Conservation (phyloP, 1,139 yeast genomes). For the Nakaseomyces kungkrabaensis region DNA sequence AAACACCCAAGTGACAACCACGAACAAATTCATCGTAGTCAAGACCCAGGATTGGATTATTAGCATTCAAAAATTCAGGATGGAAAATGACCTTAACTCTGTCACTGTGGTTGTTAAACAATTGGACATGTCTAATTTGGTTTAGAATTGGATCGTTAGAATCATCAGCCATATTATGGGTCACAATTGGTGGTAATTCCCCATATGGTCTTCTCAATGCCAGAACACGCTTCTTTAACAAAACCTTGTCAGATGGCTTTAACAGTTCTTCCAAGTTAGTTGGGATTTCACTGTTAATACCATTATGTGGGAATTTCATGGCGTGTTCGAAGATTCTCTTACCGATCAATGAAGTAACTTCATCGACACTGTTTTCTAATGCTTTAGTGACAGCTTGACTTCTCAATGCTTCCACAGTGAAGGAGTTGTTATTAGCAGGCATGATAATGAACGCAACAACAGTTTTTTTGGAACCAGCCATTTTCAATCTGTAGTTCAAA, state of each 20-base stretch:
- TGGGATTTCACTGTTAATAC: slow-evolving; percentile 41
- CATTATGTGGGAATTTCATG: slow-evolving; percentile 60
- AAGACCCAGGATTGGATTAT: slow-evolving; percentile 82
- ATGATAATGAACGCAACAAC: slow-evolving; percentile 93
- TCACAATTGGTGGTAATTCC: slow-evolving; percentile 84
- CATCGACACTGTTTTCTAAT: slow-evolving; percentile 79
- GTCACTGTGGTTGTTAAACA: slow-evolving; percentile 82
- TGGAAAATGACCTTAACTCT: slow-evolving; percentile 92
- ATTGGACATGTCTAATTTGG: slow-evolving; percentile 81
- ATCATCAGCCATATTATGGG: slow-evolving; percentile 95
- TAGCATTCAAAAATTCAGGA: slow-evolving; percentile 89
- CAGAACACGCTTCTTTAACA: slow-evolving; percentile 82
- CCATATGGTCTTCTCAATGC: slow-evolving; percentile 76
- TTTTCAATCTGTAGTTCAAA: slow-evolving; percentile 75
- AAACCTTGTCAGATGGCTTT: slow-evolving; percentile 78
- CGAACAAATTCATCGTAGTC: slow-evolving; percentile 96
- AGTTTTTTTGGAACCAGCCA: slow-evolving; percentile 74
- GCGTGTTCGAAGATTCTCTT: slow-evolving; percentile 83
- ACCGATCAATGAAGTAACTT: slow-evolving; percentile 80
- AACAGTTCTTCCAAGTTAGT: slow-evolving; percentile 62
- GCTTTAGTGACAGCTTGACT: slow-evolving; percentile 95
- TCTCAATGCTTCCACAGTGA: slow-evolving; percentile 91
- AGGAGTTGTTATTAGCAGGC: slow-evolving; percentile 91
- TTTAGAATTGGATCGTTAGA: slow-evolving; percentile 80
- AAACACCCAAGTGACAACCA: slow-evolving; percentile 94